Conservation (phyloP, 2,329 filamentous ascomycete genomes). For the Fusarium euwallaceae region DNA sequence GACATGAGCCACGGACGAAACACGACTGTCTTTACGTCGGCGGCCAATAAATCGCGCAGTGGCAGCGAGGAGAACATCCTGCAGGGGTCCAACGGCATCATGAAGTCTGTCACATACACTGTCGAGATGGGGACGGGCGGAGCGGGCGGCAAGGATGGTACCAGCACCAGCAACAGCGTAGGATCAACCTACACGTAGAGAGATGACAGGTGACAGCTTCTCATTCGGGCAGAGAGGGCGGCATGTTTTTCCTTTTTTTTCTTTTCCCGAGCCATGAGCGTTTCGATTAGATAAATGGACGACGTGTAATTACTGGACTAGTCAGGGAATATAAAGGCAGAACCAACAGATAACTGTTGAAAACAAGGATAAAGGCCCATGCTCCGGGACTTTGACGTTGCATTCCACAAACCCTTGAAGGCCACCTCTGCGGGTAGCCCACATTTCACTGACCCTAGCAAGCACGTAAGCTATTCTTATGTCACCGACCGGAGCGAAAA, state of each 20-base stretch:
- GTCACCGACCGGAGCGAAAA: neutral
- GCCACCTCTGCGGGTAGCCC: neutral
- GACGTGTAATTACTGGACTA: slow-evolving; percentile 12
- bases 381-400: slow-evolving; percentile 6
- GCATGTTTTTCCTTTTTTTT: neutral
- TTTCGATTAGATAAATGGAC: slow-evolving; percentile 5
- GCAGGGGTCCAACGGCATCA: slow-evolving; percentile 50
- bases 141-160: neutral
- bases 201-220: neutral
- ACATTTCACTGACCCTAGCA: neutral
- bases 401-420: neutral
- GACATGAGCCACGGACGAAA: slow-evolving; percentile 52
- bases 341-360: slow-evolving; percentile 1
- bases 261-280: neutral
- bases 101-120: slow-evolving; percentile 59
- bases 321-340: neutral
- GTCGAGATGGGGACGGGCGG: slow-evolving; percentile 53
- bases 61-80: slow-evolving; percentile 58
- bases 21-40: slow-evolving; percentile 47
- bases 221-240: neutral
- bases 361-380: neutral
- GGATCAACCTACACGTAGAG: neutral
- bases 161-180: neutral
- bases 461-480: neutral
- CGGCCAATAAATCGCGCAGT: slow-evolving; percentile 42